Evolutionary conservation across 1,139 yeast genomes (phyloP), one percentile per base, ranked within the genome.

Genomic region (Cylindricascospora bacillispora): DNA sequence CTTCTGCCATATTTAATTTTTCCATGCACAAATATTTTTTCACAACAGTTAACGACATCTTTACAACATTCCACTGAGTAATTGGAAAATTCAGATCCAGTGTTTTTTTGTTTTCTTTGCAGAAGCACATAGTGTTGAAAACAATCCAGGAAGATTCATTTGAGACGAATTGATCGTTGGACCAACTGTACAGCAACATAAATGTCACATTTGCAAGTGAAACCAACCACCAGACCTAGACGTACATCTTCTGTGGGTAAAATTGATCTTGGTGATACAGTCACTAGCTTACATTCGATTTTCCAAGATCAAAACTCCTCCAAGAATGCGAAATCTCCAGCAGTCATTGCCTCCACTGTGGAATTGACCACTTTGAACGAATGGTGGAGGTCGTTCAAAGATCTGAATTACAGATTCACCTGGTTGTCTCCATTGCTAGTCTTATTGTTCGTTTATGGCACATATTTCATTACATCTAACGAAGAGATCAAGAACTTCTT

Each of bases 401-500:
- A 81, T 44, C 57, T 79, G 42, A 54, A 70, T 34, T 73, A 69
- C 48, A 65, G 83, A 38, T 79, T 81, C 48, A 71, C 93, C 7
- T 86, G 95, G 95, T 52, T 82, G 25, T 59, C 69, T 12, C 93
- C 95, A 1, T 53, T 76, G 29, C 24, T 77, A 3, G 54, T 71
- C 6, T 46, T 76, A 37, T 24, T 53, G 0, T 31, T 52, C 1
- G 53, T 67, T 3, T 57, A 60, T 32, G 39, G 48, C 2, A 54
- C 65, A 1, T 74, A 62, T 44, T 57, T 63, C 30, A 46, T 68
- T 20, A 65, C 71, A 5, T 73, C 74, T 6, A 67, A 70, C 38
- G 63, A 60, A 35, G 63, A 81, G 0, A 56, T 60, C 24, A 48
- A 69, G 15, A 83, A 82, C 52, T 67, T 73, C 18, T 60, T 86